Evolutionary conservation across 2,329 filamentous ascomycete genomes (phyloP).

Genomic region (Claviceps maximensis): DNA sequence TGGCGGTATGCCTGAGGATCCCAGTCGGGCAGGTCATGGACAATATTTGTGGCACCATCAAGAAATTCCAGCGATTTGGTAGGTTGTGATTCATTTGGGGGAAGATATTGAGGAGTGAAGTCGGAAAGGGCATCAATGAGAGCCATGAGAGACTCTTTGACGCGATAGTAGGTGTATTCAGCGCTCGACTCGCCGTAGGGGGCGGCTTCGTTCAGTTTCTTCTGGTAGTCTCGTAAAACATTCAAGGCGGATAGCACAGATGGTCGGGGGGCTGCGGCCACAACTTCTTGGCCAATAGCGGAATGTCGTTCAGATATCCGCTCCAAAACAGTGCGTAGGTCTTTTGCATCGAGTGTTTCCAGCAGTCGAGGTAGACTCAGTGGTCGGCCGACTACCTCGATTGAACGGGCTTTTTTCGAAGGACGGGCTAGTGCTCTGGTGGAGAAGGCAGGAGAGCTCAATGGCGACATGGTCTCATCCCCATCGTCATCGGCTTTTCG

Average conservation of each 20-base stretch:
- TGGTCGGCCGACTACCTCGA: conserved; percentile 51
- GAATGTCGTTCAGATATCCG: conserved; percentile 84
- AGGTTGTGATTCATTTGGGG: conserved; percentile 77
- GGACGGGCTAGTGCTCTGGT: conserved; percentile 53
- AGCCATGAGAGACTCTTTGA: conserved; percentile 65
- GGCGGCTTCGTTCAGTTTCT: conserved; percentile 62
- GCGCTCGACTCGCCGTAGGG: conserved; percentile 76
- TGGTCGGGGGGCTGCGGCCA: conserved; percentile 73
- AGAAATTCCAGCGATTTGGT: conserved; percentile 75
- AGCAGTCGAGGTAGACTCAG: conserved; percentile 58
- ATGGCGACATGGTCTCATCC: conserved; percentile 84
- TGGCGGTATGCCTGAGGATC: conserved; percentile 77
- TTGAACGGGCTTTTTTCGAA: conserved; percentile 47
- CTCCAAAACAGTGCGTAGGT: conserved; percentile 76
- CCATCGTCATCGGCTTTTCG: conserved; percentile 72
- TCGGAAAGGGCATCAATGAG: conserved; percentile 84
- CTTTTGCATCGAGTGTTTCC: conserved; percentile 78
- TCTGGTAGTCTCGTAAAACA: conserved; percentile 72
- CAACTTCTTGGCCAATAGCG: conserved; percentile 72
- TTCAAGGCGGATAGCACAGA: conserved; percentile 67
- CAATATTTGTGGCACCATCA: conserved; percentile 77
- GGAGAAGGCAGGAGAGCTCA: conserved; percentile 64
- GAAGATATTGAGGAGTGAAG: conserved; percentile 90
- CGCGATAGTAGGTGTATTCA: conserved; percentile 90
- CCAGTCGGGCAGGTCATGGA: conserved; percentile 85